Conservation (phyloP, 2,329 filamentous ascomycete species). For the Huntiella omanensis region DNA sequence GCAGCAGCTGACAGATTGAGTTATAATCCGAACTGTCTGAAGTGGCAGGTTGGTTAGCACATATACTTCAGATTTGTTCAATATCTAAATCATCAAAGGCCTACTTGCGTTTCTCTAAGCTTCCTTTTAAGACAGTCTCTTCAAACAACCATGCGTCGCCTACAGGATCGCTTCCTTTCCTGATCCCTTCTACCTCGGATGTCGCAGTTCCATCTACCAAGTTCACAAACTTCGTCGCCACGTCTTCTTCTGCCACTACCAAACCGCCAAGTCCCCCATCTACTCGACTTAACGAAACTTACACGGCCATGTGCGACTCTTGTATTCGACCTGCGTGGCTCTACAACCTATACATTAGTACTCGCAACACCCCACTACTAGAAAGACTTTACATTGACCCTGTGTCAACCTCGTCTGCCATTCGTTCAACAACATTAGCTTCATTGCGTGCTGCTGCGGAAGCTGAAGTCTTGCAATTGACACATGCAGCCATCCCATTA, state of each 20-base stretch:
- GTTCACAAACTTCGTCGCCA: conserved; percentile 44
- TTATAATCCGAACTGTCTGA: too few species aligned
- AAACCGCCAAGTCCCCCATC: conserved; percentile 20
- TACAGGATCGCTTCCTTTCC: conserved; percentile 70
- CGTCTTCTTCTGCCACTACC: conserved; percentile 21
- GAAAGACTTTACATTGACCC: conserved; percentile 51
- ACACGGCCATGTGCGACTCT: conserved; percentile 57
- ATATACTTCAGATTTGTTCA: too few species aligned
- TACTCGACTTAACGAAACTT: conserved; percentile 46
- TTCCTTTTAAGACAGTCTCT: too few species aligned
- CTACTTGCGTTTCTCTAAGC: too few species aligned
- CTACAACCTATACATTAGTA: conserved; percentile 61
- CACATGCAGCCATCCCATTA: conserved; percentile 21
- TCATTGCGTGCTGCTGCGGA: conserved; percentile 57
- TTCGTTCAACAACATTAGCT: conserved; percentile 42
- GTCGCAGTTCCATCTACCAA: conserved; percentile 21
- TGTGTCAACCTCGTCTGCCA: conserved; percentile 37
- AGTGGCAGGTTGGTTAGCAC: too few species aligned
- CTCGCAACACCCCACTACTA: conserved; percentile 49
- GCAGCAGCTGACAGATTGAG: too few species aligned
- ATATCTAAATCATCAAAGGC: too few species aligned
- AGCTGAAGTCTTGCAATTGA: conserved; percentile 50
- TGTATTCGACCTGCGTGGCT: conserved; percentile 74
- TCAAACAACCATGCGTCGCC: conserved; percentile 80
- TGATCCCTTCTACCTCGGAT: conserved; percentile 36